A percentile compares a stretch with the other conserved stretches of the same genome.
phyloP scores from a whole-genome alignment of 441 rosid species.

The Gossypium davidsonii region DNA sequence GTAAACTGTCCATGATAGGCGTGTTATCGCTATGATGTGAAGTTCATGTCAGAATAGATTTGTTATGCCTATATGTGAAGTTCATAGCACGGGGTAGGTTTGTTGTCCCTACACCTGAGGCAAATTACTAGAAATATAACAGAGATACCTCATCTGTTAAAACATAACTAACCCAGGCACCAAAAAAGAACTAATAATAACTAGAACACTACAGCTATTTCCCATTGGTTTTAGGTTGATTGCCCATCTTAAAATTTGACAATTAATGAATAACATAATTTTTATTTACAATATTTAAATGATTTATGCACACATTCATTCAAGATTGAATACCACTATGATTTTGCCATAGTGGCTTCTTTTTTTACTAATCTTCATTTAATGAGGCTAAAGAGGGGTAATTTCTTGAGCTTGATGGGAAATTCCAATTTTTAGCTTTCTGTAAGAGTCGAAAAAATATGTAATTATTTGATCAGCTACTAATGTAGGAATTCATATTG shows the following conservation, averaged over 20 bases:
- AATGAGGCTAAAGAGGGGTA: neutral
- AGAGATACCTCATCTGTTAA: neutral
- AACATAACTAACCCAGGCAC: neutral
- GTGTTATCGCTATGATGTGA: neutral
- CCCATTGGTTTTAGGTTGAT: neutral
- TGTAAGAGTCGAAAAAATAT: neutral
- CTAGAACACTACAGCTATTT: neutral
- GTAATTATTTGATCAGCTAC: neutral
- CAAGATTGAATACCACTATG: constrained; percentile 1
- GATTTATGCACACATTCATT: neutral
- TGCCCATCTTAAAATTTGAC: neutral
- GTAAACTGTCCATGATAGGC: neutral
- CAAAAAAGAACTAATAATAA: neutral
- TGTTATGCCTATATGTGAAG: neutral
- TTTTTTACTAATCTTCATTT: neutral
- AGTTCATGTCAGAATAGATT: neutral
- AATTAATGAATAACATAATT: neutral
- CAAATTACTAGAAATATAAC: neutral
- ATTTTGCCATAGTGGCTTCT: neutral
- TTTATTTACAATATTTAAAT: neutral
- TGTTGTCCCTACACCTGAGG: neutral
- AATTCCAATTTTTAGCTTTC: neutral
- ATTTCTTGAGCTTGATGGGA: neutral
- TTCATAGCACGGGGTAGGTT: neutral
- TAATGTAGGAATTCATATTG: neutral